Conservation (phyloP, 176 grass and related monocot species). For the Metroxylon sagu region DNA sequence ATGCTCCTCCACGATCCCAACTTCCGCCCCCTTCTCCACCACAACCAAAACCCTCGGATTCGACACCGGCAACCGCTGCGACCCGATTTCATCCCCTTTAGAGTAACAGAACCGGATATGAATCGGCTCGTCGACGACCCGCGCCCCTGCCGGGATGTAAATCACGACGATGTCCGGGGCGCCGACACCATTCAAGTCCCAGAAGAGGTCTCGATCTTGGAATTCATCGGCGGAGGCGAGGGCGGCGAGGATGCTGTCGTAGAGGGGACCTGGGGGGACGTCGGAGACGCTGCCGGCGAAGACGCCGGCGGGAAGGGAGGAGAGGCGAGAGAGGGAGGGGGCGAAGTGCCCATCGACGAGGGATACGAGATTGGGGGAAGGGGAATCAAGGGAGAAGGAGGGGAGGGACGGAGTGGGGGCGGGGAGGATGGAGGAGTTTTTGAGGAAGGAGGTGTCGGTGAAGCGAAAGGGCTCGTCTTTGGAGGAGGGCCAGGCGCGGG, state of each 20-base stretch:
- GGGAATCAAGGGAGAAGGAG: conserved; percentile 22
- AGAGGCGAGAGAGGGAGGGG: conserved; percentile 23
- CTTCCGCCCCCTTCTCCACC: conserved; percentile 44
- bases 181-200: conserved; percentile 59
- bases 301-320: conserved; percentile 23
- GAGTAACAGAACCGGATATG: conserved; percentile 35
- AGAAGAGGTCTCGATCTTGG: conserved; percentile 49
- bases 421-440: conserved; percentile 31
- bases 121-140: conserved; percentile 29
- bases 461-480: conserved; percentile 62
- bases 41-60: conserved; percentile 60
- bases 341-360: conserved; percentile 36
- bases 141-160: conserved; percentile 33
- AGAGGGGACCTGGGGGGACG: conserved; percentile 15
- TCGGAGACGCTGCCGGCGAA: conserved; percentile 27
- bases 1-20: conserved; percentile 60
- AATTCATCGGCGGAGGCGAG: conserved; percentile 27
- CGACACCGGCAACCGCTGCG: conserved; percentile 28
- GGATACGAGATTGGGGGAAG: conserved; percentile 22
- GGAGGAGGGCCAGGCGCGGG: conserved; percentile 52
- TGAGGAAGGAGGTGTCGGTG: conserved; percentile 55
- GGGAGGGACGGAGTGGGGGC: conserved; percentile 13
- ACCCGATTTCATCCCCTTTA: conserved; percentile 15
- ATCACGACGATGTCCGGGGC: conserved; percentile 40
- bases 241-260: conserved; percentile 28